Percentiles rank a stretch among this genome's conserved stretches.
These are phyloP conservation scores for Candida pseudoviswanathii DNA, from an alignment of 1,139 yeast genomes.

Conservation along the genomic window DNA sequence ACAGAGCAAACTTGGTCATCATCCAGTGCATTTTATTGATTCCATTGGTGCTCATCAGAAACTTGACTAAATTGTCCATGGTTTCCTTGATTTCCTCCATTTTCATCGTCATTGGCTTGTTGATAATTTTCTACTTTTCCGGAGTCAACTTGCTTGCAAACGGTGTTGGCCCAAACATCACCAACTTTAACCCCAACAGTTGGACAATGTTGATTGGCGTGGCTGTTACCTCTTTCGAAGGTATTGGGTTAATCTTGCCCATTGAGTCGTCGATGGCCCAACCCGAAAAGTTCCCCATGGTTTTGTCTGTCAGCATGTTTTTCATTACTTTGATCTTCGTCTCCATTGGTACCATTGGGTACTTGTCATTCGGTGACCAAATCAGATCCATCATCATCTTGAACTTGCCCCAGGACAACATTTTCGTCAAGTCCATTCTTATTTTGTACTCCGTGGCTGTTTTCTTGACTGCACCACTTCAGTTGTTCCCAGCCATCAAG, in stretches of 20 bases:
- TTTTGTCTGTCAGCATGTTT: conserved; percentile 58
- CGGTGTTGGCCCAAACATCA: conserved; percentile 54
- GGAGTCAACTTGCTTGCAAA: conserved; percentile 44
- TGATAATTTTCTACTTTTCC: conserved; percentile 63
- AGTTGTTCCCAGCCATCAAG: conserved; percentile 73
- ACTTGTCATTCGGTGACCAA: conserved; percentile 67
- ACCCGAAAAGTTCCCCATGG: conserved; percentile 72
- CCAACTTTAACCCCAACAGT: conserved; percentile 54
- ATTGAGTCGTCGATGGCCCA: conserved; percentile 75
- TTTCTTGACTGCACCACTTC: conserved; percentile 73
- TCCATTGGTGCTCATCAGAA: conserved; percentile 71
- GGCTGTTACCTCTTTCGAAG: conserved; percentile 81
- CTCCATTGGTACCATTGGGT: conserved; percentile 66
- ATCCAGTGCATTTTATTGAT: conserved; percentile 60
- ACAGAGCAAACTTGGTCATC: conserved; percentile 43
- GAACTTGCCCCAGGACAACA: conserved; percentile 65
- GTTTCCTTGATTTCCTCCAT: conserved; percentile 69
- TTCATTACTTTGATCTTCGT: conserved; percentile 64
- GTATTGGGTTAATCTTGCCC: conserved; percentile 76
- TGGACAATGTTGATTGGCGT: conserved; percentile 82
- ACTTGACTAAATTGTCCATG: conserved; percentile 68
- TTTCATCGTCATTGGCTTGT: conserved; percentile 63
- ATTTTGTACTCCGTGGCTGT: conserved; percentile 74
- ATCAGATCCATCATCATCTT: conserved; percentile 68
- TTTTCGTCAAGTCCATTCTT: conserved; percentile 67